Base-by-base conservation (phyloP, 1,284 basidiomycete genomes). In the Trichosporon sp. region DNA sequence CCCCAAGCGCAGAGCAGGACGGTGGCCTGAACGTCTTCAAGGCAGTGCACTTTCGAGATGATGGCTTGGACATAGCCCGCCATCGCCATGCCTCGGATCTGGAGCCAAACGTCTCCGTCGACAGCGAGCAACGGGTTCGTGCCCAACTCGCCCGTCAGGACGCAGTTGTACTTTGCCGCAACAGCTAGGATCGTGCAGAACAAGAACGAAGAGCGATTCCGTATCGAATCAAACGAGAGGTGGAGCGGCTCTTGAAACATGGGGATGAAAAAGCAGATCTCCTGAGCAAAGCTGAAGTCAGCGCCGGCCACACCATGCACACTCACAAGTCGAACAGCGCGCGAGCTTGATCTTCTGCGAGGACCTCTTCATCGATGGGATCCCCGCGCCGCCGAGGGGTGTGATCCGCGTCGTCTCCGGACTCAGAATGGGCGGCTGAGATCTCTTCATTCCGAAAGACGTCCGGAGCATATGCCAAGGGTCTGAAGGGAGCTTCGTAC, bases 41-140 rank as follows among this genome's bases (percentile, higher is more conserved):
- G 68, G 29, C 70, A 75, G 65, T 75, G 74, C 3, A 75, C 70
- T 38, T 75, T 75, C 13, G 72, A 73, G 6, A 75, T 71, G 53
- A 73, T n/a, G 1, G 72, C 74, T 47, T 75, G 74, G 23, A 75
- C 70, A 60, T 72, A 75, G 66, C 74, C 68, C 13, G 72, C 68
- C 63, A 72, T 67, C 1, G 72, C 74, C 27, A 73, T 44, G 1
- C 67, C 64, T 18, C 74, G 66, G 42, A 75, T 72, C 42, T 70
- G 64, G 15, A 56, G n/a, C 74, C 72, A 73, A 31, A 53, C 53
- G 15, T 74, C 73, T 29, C 70, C 70, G 18, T 44, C 64, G 12
- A 67, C 8, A 29, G 6, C 0, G n/a, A 4, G 68, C 66, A 7
- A 62, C 64, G 56, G 67, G n/a, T n/a, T 63, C 23, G 34, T 65